These are phyloP conservation scores for Tagetes erecta DNA, from an alignment of 129 eudicot species.

Conservation along the genomic window DNA sequence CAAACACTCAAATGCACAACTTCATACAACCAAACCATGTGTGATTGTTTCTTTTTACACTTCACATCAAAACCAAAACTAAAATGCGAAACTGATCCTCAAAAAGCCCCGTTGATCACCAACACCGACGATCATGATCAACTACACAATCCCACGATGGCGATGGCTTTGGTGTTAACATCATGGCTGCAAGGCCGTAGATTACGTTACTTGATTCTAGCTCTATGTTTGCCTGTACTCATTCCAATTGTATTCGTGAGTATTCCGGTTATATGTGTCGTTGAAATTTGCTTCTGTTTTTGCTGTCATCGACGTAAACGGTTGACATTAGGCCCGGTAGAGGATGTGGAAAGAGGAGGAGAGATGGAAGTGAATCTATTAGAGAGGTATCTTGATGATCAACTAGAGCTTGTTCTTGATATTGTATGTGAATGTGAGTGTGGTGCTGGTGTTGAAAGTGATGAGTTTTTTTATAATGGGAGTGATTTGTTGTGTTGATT, in stretches of 20 bases:
- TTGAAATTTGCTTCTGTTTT: constrained; percentile 27
- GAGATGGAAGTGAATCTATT: constrained; percentile 37
- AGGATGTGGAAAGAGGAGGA: constrained; percentile 31
- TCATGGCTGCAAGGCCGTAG: constrained; percentile 49
- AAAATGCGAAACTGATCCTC: constrained; percentile 31
- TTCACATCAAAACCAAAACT: constrained; percentile 27
- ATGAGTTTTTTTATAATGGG: constrained; percentile 13
- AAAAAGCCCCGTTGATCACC: constrained; percentile 15
- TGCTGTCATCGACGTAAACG: constrained; percentile 29
- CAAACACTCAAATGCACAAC: constrained; percentile 11
- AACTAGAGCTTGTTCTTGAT: constrained; percentile 49
- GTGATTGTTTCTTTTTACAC: constrained; percentile 13
- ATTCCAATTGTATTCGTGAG: constrained; percentile 40
- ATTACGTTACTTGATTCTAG: constrained; percentile 39
- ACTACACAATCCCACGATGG: constrained; percentile 29
- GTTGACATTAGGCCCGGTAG: constrained; percentile 22
- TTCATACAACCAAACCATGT: constrained; percentile 24
- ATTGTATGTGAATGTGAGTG: constrained; percentile 37
- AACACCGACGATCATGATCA: constrained; percentile 17
- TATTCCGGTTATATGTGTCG: constrained; percentile 39
- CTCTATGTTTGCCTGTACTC: constrained; percentile 51
- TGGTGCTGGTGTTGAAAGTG: constrained; percentile 29
- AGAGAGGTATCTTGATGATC: constrained; percentile 65
- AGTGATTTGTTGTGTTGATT: constrained; percentile 25
- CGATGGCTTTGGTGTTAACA: constrained; percentile 30